These are phyloP conservation scores for Rhizomucor miehei DNA, from an alignment of 371 early-diverging fungal genomes.

Conservation along the genomic window DNA sequence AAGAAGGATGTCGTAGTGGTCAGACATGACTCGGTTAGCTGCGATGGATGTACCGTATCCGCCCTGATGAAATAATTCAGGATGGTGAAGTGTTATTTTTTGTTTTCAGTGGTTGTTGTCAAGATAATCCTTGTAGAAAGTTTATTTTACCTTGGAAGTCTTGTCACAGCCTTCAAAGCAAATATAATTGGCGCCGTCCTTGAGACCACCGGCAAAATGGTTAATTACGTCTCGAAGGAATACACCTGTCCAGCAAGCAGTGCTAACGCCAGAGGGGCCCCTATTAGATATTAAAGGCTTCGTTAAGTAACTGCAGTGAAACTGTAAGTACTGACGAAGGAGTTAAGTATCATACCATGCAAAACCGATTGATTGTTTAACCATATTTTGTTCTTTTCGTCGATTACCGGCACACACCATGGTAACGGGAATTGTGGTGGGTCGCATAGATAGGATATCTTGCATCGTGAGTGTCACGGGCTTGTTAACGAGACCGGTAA, in stretches of 20 bases:
- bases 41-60: constrained; percentile 81
- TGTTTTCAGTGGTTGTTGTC: background rate
- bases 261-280: constrained; percentile 54
- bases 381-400: constrained; percentile 76
- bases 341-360: constrained; percentile 49
- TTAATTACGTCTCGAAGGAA: constrained; percentile 72
- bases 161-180: constrained; percentile 71
- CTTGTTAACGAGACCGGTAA: constrained; percentile 49
- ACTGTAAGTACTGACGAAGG: too few relatives aligned
- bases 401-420: constrained; percentile 84
- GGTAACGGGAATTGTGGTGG: constrained; percentile 52
- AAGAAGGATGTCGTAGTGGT: constrained; percentile 72
- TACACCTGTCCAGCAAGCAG: constrained; percentile 82
- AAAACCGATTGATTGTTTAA: constrained; percentile 71
- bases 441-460: constrained; percentile 52
- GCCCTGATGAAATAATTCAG: too few relatives aligned
- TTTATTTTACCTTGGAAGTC: constrained; percentile 36
- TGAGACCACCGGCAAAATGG: constrained; percentile 43
- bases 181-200: constrained; percentile 55
- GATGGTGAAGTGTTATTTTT: background rate
- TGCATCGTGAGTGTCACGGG: constrained; percentile 50
- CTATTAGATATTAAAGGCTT: background rate
- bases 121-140: background rate
- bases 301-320: too few relatives aligned
- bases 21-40: constrained; percentile 64